Conservation (phyloP, 2,329 filamentous ascomycete genomes). For the Chrysoporthe cubensis region DNA sequence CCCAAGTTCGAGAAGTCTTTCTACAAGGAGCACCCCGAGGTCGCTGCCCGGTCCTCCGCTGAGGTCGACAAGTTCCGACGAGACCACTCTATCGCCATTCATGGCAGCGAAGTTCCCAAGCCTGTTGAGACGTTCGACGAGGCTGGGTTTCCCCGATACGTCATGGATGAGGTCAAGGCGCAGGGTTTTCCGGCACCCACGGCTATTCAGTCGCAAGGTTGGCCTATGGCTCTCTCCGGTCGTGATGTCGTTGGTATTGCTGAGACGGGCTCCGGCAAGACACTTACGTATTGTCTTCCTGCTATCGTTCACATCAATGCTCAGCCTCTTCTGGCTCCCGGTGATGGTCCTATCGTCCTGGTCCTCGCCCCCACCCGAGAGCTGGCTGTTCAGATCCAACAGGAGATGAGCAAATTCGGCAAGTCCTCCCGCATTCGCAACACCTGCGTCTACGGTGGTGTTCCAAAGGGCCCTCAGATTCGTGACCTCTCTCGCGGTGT, state of each 20-base stretch:
- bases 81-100: constrained; percentile 81
- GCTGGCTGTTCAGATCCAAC: constrained; percentile 96
- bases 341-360: constrained; percentile 94
- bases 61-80: constrained; percentile 90
- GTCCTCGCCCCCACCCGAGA: constrained; percentile 97
- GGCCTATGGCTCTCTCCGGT: constrained; percentile 98
- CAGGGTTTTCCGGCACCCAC: constrained; percentile 94
- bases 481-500: constrained; percentile 93
- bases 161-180: constrained; percentile 98
- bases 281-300: constrained; percentile 94
- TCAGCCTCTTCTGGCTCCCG: constrained; percentile 91
- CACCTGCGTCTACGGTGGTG: constrained; percentile 98
- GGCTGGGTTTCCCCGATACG: constrained; percentile 94
- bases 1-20: constrained; percentile 99
- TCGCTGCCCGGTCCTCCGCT: constrained; percentile 71
- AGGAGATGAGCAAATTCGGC: constrained; percentile 98
- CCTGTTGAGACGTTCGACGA: constrained; percentile 98
- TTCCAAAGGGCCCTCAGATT: constrained; percentile 96
- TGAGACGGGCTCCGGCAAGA: constrained; percentile 99
- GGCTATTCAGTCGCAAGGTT: constrained; percentile 96
- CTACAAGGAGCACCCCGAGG: constrained; percentile 92
- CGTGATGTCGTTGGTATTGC: constrained; percentile 99
- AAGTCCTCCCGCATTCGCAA: constrained; percentile 98
- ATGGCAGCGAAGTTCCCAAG: constrained; percentile 81
- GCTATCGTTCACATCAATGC: constrained; percentile 99